Evolutionary conservation across 225 moss, liverwort and hornwort genomes (phyloP), one percentile per base, ranked within the genome.

Genomic region (Takakia lepidozioides): DNA sequence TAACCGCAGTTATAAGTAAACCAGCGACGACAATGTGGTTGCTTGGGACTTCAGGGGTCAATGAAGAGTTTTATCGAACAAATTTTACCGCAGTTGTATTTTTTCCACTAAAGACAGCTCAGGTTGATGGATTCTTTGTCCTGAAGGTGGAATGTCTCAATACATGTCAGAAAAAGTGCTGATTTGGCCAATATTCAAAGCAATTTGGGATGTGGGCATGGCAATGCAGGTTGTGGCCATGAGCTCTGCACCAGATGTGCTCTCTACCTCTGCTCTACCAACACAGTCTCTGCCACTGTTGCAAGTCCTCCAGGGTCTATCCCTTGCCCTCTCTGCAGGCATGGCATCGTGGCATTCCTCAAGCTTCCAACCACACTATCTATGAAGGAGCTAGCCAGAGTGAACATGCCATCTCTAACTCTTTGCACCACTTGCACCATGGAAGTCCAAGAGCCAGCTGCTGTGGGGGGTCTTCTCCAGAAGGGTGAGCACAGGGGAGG

Each of bases 221-320:
- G 18, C 19, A 35, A 3, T 58, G 55, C 84, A 92, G 92, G 92
- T 46, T 92, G 92, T 47, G 80, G 80, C 16, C 92, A 92, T 54
- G 87, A 87, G 64, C 74, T 92, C 38, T 92, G 92, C 62, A 92
- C 92, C 36, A 82, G 76, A 56, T 92, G 92, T 78, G 92, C 92
- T 34, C 80, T 92, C 37, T 87, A 92, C 70, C 84, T 92, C 28
- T 87, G 92, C 58, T 87, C 92, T 22, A 85, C 87, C 36, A 92
- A 85, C 79, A 87, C 84, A 45, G 76, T 84, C 29, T 60, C 75
- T 37, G 72, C 82, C 15, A 59, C 87, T 51, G 63, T 77, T n/a
- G 63, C 66, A 48, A 85, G 67, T 58, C 85, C 82, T 49, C 82
- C 92, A 26, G 92, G 92, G 50, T 85, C 85, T 43, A 82, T 87